Conservation (phyloP, 257 asterid genomes). For the Craterostigma plantagineum region DNA sequence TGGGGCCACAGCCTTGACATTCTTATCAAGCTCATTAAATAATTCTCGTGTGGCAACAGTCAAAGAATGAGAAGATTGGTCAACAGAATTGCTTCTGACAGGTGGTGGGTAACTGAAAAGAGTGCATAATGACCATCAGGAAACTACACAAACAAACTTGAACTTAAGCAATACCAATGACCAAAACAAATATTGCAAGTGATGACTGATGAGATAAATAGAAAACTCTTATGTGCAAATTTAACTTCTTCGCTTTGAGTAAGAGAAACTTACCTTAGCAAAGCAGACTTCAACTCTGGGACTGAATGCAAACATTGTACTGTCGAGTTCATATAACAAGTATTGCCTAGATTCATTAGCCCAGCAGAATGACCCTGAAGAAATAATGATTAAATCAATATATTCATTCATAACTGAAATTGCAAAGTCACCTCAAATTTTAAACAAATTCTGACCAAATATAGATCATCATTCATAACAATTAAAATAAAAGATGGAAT, state of each 20-base stretch:
- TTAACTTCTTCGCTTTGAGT: too few species aligned
- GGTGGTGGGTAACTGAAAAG: slow-evolving; percentile 63
- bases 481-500: too few species aligned
- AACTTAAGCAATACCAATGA: not conserved
- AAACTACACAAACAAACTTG: not conserved
- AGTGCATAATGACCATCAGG: slow-evolving; percentile 6
- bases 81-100: slow-evolving; percentile 45
- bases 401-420: too few species aligned
- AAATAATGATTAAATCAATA: slow-evolving; percentile 4
- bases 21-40: slow-evolving; percentile 75
- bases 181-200: slow-evolving; percentile 7
- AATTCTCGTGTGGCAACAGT: slow-evolving; percentile 84
- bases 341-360: slow-evolving; percentile 76
- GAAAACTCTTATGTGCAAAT: not conserved
- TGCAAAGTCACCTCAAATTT: too few species aligned
- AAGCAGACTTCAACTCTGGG: slow-evolving; percentile 84
- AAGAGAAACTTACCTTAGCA: slow-evolving; percentile 31
- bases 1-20: slow-evolving; percentile 89
- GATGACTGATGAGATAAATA: slow-evolving; percentile 6
- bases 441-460: too few species aligned
- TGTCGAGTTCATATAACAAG: slow-evolving; percentile 98
- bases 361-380: slow-evolving; percentile 96
- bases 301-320: slow-evolving; percentile 91
- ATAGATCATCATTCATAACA: too few species aligned
- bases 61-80: slow-evolving; percentile 70